Base-by-base conservation (phyloP, 1,139 yeast genomes). In the Keqinozyma sinolaborantium region DNA sequence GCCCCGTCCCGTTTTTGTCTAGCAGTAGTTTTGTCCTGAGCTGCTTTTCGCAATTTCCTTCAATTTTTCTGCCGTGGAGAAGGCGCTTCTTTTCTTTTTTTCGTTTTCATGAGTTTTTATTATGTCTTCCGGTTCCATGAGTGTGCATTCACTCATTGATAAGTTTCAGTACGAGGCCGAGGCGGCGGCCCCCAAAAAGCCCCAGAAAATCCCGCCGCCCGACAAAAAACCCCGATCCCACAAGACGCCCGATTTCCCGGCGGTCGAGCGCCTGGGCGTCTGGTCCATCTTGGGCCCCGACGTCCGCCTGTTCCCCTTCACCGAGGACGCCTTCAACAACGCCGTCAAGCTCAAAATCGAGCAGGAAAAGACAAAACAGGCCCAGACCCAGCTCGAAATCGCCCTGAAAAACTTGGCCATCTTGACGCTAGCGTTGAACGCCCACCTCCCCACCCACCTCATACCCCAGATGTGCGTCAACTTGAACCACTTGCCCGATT, bases 361-460 rank as follows among this genome's bases (percentile, higher is more conserved):
- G 51, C 95, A 84, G 50, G 97, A 90, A 53, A 70, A 74, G 25
- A 84, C 97, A 1, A 82, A 82, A 44, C 97, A 88, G 53, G 95
- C 84, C 44, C 82, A 69, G 47, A 81, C 83, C 52, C 73, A 73
- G 35, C 62, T 82, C 23, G 95, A 88, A 50, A 62, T 72, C 24
- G 68, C 83, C 20, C 71, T 73, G 34, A 70, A 74, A 36, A 75
- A 83, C 24, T 58, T 83, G 26, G 79, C 78, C 35, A 64, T 88
- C 16, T 48, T 88, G 30, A 76, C 77, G 37, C 61, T 70, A 15
- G 94, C 95, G 0, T 50, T 75, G 6, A 63, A 67, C 25, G 75
- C 81, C 9, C 81, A 82, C 24, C 63, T 90, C 2, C 95, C 96
- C 0, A 66, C 79, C 1, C 58, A 70, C 34, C 52, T 80, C 43